A percentile compares a stretch with the other conserved stretches of the same genome.
Evolutionary conservation across 129 eudicot species (phyloP).

Genomic region (Artemisia annua): DNA sequence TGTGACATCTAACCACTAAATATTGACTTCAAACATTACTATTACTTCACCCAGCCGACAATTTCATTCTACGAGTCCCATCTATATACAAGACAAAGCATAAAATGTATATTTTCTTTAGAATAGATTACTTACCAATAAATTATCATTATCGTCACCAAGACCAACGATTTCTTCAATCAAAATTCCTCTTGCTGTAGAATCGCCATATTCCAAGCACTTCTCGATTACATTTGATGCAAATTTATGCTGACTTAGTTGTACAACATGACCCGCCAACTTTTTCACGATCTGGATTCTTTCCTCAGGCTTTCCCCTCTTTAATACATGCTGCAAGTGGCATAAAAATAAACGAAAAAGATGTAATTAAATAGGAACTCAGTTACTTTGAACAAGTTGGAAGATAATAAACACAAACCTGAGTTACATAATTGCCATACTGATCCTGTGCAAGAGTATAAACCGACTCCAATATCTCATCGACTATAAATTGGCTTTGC

Average conservation of each 20-base stretch:
- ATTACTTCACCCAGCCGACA: neutral
- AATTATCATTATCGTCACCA: constrained; percentile 59
- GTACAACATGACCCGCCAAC: constrained; percentile 52
- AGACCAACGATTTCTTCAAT: constrained; percentile 64
- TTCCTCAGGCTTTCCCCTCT: constrained; percentile 59
- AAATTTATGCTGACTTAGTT: constrained; percentile 72
- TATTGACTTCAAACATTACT: neutral
- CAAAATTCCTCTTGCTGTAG: constrained; percentile 50
- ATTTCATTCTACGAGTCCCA: neutral
- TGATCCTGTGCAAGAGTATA: constrained; percentile 65
- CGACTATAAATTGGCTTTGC: constrained; percentile 63
- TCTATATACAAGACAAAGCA: neutral
- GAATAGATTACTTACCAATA: constrained; percentile 48
- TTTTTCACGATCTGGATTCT: constrained; percentile 52
- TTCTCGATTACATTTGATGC: constrained; percentile 77
- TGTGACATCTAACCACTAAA: neutral
- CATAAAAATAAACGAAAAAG: neutral
- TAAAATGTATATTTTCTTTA: neutral
- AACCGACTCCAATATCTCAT: constrained; percentile 77
- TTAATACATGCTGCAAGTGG: constrained; percentile 56
- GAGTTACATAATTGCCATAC: constrained; percentile 76
- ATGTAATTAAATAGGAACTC: neutral
- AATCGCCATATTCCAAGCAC: constrained; percentile 69
- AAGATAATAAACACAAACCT: constrained; percentile 45
- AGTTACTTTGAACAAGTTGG: neutral